Evolutionary conservation across 2,329 filamentous ascomycete species (phyloP), one percentile per base, ranked within the genome.

Genomic region (Dothidotthia symphoricarpi): DNA sequence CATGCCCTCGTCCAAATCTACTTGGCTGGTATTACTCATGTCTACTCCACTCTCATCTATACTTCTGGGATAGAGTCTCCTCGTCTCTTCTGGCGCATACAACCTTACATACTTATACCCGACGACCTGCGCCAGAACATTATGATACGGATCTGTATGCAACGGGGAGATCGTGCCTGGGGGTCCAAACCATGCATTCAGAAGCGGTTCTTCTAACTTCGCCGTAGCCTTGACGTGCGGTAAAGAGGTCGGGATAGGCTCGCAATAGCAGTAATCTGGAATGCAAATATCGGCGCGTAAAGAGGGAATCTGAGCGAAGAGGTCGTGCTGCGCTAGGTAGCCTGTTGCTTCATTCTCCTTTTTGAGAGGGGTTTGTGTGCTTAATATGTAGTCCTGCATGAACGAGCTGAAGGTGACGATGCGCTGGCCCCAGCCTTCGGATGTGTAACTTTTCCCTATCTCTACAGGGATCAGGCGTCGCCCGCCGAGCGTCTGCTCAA

Each of bases 181-280:
- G 0, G 93, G 93, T 0, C 93, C 93, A 47, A 97, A 85, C 93
- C 93, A 98, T 6, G 88, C 89, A 66, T 97, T 95, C 13, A 94
- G 74, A 28, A 86, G 72, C 0, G 88, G 88, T 15, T 80, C 75
- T 7, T 68, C 61, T 14, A 73, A 62, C 13, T 56, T 50, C 0
- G 53, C 28, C 0, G 47, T 39, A 1, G 51, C 27, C 15, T 55
- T 53, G 31, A 54, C 34, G 14, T 50, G 24, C 6, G 41, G 45
- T 27, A 49, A 51, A 19, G 48, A 41, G 1, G 49, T 43, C 2
- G 51, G 41, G 3, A 49, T 61, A 2, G 86, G 83, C 2, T 73
- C 66, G 5, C 82, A 79, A 71, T 85, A 95, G 73, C 88, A 95
- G 61, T 86, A 88, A 63, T 97, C 90, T 0, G 91, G 93, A 10